phyloP scores from a whole-genome alignment of 2,329 filamentous ascomycete species.

The Rhexocercosporidium sp. region DNA sequence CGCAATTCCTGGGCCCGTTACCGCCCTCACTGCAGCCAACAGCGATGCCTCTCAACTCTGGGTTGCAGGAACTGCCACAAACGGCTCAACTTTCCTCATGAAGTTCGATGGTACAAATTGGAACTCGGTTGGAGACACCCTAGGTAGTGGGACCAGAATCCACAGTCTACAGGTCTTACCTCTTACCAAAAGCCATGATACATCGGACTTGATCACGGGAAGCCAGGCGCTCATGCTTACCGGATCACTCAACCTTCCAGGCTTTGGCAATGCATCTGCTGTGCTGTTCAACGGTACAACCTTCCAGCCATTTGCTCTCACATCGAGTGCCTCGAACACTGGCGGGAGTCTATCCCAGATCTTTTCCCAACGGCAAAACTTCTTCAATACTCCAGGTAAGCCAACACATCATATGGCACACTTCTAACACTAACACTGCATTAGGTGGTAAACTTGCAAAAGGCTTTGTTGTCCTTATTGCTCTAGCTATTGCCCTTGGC shows the following conservation, averaged over 20 bases:
- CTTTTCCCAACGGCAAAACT: constrained; percentile 81
- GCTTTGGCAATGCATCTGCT: constrained; percentile 82
- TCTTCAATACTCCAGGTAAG: constrained; percentile 71
- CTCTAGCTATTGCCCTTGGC: constrained; percentile 76
- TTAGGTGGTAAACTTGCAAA: constrained; percentile 66
- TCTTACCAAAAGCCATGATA: constrained; percentile 69
- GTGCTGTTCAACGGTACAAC: constrained; percentile 85
- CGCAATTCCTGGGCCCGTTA: constrained; percentile 79
- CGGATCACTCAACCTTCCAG: constrained; percentile 77
- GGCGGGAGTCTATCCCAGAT: constrained; percentile 79
- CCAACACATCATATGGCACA: constrained; percentile 30
- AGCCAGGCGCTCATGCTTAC: constrained; percentile 80
- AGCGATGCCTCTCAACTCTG: constrained; percentile 76
- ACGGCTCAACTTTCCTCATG: constrained; percentile 77
- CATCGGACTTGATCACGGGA: constrained; percentile 65
- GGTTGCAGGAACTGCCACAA: constrained; percentile 74
- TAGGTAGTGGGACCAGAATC: constrained; percentile 71
- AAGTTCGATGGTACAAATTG: constrained; percentile 80
- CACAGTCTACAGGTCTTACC: constrained; percentile 82
- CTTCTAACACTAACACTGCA: constrained; percentile 7
- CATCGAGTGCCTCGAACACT: constrained; percentile 67
- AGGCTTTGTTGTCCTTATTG: constrained; percentile 81
- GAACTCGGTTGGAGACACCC: constrained; percentile 64
- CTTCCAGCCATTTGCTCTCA: constrained; percentile 80
- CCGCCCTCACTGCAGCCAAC: constrained; percentile 76